Percentiles rank a stretch among this genome's conserved stretches.
These are phyloP conservation scores for Ophiorrhiza pumila DNA, from an alignment of 257 asterid genomes.

Conservation along the genomic window DNA sequence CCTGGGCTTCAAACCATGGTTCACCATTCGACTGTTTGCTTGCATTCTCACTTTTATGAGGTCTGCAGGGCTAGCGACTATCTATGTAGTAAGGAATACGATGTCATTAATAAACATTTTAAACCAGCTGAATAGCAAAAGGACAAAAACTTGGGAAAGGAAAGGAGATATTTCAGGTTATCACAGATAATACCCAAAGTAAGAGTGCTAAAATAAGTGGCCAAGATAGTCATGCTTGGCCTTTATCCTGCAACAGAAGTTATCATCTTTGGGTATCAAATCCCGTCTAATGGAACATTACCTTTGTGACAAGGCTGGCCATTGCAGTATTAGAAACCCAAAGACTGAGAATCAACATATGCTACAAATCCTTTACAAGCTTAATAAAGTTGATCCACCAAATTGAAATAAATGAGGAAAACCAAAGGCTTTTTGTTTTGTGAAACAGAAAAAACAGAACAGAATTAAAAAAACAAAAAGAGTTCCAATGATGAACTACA, in stretches of 20 bases:
- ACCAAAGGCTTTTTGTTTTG: neutral
- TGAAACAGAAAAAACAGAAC: neutral
- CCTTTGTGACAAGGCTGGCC: neutral
- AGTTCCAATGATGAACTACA: neutral
- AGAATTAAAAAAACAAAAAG: neutral
- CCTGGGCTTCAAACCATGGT: slow-evolving; percentile 52
- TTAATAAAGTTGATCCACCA: neutral
- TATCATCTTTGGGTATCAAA: neutral
- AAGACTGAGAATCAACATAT: neutral
- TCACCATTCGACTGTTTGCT: slow-evolving; percentile 56
- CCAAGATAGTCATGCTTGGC: neutral
- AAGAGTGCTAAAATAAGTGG: neutral
- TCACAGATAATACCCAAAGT: neutral
- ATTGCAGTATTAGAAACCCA: neutral
- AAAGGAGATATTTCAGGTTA: neutral
- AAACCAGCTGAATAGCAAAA: neutral
- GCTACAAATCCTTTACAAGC: neutral
- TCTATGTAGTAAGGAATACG: slow-evolving; percentile 38
- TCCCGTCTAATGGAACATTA: neutral
- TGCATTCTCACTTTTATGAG: slow-evolving; percentile 92
- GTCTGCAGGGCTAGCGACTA: slow-evolving; percentile 92
- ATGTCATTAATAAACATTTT: neutral
- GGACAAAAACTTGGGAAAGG: neutral
- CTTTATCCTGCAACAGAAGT: neutral
- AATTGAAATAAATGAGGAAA: neutral